phyloP scores from a whole-genome alignment of 208 protist species.

The Leishmania mexicana region DNA sequence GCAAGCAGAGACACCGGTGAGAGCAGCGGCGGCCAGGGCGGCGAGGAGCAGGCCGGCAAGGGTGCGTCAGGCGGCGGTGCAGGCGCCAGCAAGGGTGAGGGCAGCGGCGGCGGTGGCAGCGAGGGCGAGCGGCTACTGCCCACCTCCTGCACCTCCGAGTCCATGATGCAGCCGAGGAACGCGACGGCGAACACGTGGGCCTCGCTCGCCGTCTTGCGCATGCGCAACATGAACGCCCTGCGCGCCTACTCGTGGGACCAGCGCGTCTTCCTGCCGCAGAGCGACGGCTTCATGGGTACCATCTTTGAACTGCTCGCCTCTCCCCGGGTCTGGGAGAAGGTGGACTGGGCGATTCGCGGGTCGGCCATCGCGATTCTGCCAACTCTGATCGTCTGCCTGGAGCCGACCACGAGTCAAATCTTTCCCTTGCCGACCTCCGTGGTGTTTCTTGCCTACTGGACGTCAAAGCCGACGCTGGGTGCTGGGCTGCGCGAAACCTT shows the following conservation, averaged over 20 bases:
- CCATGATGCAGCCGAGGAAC: not conserved
- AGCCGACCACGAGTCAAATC: constrained; percentile 63
- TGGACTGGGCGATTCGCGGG: constrained; percentile 82
- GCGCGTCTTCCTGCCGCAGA: constrained; percentile 60
- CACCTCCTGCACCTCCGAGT: not conserved
- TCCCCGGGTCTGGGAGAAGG: constrained; percentile 85
- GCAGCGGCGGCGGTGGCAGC: not conserved
- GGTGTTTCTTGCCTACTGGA: constrained; percentile 85
- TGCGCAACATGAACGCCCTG: constrained; percentile 69
- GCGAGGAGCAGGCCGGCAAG: not conserved
- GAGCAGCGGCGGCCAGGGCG: not conserved
- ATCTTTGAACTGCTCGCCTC: constrained; percentile 67
- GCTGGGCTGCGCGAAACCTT: constrained; percentile 74
- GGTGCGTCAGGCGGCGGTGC: not conserved
- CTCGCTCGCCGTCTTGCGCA: constrained; percentile 37
- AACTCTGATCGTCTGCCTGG: constrained; percentile 72
- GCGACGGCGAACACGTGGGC: not conserved
- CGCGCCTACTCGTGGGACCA: constrained; percentile 84
- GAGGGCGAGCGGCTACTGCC: not conserved
- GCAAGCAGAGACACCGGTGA: not conserved
- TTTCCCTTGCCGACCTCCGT: constrained; percentile 75
- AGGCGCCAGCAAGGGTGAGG: not conserved
- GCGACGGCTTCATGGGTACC: constrained; percentile 42
- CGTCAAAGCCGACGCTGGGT: constrained; percentile 82
- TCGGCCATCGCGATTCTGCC: constrained; percentile 79